These are phyloP conservation scores for Aspergillus bombycis DNA, from an alignment of 2,329 filamentous ascomycete genomes.

Conservation along the genomic window DNA sequence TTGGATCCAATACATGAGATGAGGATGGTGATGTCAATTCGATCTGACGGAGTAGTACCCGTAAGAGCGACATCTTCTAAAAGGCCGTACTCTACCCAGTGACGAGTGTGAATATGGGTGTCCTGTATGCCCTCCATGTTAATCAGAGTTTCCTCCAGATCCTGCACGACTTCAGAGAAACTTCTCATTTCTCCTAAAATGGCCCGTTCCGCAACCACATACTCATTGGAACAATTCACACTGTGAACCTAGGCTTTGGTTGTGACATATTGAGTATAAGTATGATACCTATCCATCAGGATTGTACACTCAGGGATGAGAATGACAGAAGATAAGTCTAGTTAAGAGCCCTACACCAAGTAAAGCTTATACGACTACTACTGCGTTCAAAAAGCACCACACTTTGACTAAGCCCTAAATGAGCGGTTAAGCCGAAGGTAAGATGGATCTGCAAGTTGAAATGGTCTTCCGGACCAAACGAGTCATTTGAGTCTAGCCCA, in stretches of 20 bases:
- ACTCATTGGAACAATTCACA: not conserved
- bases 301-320: too few species aligned
- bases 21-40: constrained; percentile 3
- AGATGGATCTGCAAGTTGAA: not conserved
- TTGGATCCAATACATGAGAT: not conserved
- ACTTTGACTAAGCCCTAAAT: not conserved
- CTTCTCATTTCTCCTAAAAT: not conserved
- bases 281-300: not conserved
- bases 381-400: not conserved
- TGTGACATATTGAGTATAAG: not conserved
- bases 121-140: too few species aligned
- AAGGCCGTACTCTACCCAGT: not conserved
- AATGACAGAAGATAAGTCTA: not conserved
- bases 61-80: not conserved
- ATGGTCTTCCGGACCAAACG: not conserved
- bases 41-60: too few species aligned
- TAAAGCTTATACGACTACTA: not conserved
- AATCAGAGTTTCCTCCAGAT: too few species aligned
- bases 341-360: not conserved
- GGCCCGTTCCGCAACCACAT: not conserved
- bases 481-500: not conserved
- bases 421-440: not conserved
- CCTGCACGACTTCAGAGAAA: not conserved
- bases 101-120: not conserved
- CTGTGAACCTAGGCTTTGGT: not conserved